A percentile compares a stretch with the other conserved stretches of the same genome.
phyloP scores from a whole-genome alignment of 1,284 basidiomycete genomes.

The Ganoderma sinense region DNA sequence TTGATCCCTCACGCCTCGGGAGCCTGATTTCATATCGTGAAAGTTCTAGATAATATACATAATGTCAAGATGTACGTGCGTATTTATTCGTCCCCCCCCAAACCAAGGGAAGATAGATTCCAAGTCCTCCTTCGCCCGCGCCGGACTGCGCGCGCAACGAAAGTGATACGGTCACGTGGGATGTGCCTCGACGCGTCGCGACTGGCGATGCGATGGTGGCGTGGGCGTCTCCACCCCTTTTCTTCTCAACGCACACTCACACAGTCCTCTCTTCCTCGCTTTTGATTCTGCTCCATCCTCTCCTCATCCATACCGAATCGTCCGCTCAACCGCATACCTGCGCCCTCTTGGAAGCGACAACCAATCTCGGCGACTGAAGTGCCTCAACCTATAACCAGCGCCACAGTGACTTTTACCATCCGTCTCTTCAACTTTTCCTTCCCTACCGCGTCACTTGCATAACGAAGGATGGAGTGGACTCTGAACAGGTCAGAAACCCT shows the following conservation, averaged over 20 bases:
- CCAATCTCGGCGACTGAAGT: too few species aligned
- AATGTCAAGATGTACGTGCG: too few species aligned
- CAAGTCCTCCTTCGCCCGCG: background rate
- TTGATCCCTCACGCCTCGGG: too few species aligned
- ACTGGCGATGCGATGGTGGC: background rate
- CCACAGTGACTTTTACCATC: background rate
- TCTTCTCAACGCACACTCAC: background rate
- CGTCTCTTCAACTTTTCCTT: background rate
- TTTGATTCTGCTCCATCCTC: background rate
- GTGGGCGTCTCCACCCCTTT: background rate
- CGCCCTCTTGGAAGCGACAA: too few species aligned
- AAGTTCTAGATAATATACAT: too few species aligned
- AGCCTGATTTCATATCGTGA: too few species aligned
- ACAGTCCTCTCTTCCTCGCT: background rate
- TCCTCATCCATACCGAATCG: background rate
- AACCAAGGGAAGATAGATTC: too few species aligned
- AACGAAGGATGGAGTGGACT: background rate
- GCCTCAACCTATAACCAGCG: too few species aligned
- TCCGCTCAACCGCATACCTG: too few species aligned
- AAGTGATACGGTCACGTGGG: background rate
- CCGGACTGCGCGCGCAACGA: background rate
- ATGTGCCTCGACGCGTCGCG: background rate
- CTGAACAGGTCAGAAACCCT: constrained; percentile 24
- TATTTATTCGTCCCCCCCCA: too few species aligned
- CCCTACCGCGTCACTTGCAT: background rate